Percentiles rank a stretch among this genome's conserved stretches.
Conservation (phyloP, 805 yeast genomes). For the Lachancea mirantina region DNA sequence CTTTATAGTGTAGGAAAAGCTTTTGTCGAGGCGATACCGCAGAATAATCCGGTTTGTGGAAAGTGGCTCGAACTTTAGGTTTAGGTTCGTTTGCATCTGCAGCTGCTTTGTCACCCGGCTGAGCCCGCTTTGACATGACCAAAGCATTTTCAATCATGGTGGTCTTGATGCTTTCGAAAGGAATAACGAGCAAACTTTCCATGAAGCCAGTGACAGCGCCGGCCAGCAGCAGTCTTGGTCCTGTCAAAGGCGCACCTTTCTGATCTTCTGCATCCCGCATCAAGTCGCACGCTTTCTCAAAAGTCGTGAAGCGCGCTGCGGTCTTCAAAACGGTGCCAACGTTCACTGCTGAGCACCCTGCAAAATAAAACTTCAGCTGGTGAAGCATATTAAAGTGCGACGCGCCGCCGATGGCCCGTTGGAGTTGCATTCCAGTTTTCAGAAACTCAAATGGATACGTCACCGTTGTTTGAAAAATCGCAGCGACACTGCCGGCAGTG, state of each 20-base stretch:
- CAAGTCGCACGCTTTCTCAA: constrained; percentile 66
- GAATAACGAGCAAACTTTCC: constrained; percentile 79
- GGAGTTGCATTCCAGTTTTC: constrained; percentile 58
- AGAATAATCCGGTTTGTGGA: constrained; percentile 22
- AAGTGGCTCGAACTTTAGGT: constrained; percentile 22
- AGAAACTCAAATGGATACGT: constrained; percentile 68
- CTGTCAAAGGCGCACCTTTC: constrained; percentile 55
- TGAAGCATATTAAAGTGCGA: constrained; percentile 27
- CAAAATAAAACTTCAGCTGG: constrained; percentile 33
- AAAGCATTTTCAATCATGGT: constrained; percentile 68
- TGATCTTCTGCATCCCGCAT: constrained; percentile 40
- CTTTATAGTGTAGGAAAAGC: constrained; percentile 35
- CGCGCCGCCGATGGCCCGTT: constrained; percentile 35
- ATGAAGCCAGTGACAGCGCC: constrained; percentile 76
- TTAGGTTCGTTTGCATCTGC: constrained; percentile 21
- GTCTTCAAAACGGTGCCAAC: constrained; percentile 71
- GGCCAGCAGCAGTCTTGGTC: constrained; percentile 77
- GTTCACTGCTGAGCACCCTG: constrained; percentile 72
- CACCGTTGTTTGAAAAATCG: constrained; percentile 52
- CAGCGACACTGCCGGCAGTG: constrained; percentile 42
- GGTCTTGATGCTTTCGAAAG: constrained; percentile 82
- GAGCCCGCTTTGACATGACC: constrained; percentile 20
- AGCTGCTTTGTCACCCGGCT: neutral
- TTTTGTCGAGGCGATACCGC: constrained; percentile 28
- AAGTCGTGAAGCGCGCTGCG: constrained; percentile 62